Evolutionary conservation across 768 basidiomycete species (phyloP), one percentile per base, ranked within the genome.

Genomic region (Clitopilus passeckerianus): DNA sequence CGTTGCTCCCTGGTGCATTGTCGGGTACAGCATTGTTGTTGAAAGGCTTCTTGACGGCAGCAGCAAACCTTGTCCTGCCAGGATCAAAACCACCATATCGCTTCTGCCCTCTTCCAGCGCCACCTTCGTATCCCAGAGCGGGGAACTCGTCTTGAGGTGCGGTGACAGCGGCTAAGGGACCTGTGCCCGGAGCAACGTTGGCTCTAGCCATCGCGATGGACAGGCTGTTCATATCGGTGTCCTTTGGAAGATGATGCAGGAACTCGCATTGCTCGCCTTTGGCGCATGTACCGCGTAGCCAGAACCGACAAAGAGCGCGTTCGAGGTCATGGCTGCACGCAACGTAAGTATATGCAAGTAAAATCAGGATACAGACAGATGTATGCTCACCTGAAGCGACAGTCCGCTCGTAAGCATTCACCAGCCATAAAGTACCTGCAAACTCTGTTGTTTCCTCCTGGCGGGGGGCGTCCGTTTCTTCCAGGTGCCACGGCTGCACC

Each of bases 181-280:
- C 75, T 30, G 74, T 77, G 44, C 75, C 77, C 16, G 78, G 76
- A 27, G 82, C 81, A 6, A 92, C 71, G 62, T 83, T 85, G 8
- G 85, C 80, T n/a, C 85, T 82, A 6, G 84, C 77, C 74, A 93
- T 83, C 23, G 86, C 86, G 35, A 81, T 78, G 61, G 84, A 86
- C 58, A 94, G 77, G 59, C 83, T 80, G 44, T 85, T 71, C 35
- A 93, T 81, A 68, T 97, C 94, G 41, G 90, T 87, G 63, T 94
- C 89, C 64, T 90, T 87, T 6, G 93, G 93, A 5, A 95, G 77
- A 70, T 92, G 91, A 69, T 97, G 95, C 68, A 97, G 74, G 74
- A 98, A 98, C 74, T 98, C 97, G 84, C 95, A 98, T 63, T 83
- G 85, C 59, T 96, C 95, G 57, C 95, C 91, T 72, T 99, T 99